These are phyloP conservation scores for Carex scoparia DNA, from an alignment of 176 grass and related monocot genomes.

Conservation along the genomic window DNA sequence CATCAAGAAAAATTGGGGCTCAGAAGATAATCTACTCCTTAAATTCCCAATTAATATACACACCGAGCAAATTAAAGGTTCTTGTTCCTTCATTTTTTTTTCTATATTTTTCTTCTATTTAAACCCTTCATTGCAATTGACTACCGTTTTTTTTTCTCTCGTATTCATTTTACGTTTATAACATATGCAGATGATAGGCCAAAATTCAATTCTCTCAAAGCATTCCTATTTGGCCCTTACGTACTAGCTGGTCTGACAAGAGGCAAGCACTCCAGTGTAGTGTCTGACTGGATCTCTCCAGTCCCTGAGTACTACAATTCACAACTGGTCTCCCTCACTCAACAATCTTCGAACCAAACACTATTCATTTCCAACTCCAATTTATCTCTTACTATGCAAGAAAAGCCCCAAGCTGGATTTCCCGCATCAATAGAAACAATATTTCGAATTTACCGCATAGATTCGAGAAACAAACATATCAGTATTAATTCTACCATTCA, in stretches of 20 bases:
- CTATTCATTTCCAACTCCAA: conserved; percentile 55
- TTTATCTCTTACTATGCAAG: conserved; percentile 64
- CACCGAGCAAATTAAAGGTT: conserved; percentile 82
- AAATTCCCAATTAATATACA: conserved; percentile 47
- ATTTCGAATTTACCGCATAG: conserved; percentile 38
- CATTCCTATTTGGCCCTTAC: conserved; percentile 76
- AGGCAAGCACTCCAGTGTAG: conserved; percentile 36
- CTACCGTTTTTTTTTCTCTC: neutral
- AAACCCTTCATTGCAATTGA: neutral
- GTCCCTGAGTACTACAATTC: conserved; percentile 48
- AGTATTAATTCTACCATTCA: neutral
- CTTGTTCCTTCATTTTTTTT: neutral
- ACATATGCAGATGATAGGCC: conserved; percentile 59
- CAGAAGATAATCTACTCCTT: conserved; percentile 42
- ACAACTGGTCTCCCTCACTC: conserved; percentile 53
- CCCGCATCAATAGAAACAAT: conserved; percentile 51
- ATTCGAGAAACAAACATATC: neutral
- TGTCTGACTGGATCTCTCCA: conserved; percentile 60
- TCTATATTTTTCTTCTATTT: neutral
- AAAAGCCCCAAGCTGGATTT: conserved; percentile 39
- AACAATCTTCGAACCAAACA: conserved; percentile 28
- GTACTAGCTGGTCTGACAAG: conserved; percentile 74
- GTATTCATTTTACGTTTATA: neutral
- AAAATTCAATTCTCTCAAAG: conserved; percentile 49
- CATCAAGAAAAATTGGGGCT: conserved; percentile 57